Evolutionary conservation across 805 yeast genomes (phyloP).

Genomic region (Zygosaccharomyces rouxii): DNA sequence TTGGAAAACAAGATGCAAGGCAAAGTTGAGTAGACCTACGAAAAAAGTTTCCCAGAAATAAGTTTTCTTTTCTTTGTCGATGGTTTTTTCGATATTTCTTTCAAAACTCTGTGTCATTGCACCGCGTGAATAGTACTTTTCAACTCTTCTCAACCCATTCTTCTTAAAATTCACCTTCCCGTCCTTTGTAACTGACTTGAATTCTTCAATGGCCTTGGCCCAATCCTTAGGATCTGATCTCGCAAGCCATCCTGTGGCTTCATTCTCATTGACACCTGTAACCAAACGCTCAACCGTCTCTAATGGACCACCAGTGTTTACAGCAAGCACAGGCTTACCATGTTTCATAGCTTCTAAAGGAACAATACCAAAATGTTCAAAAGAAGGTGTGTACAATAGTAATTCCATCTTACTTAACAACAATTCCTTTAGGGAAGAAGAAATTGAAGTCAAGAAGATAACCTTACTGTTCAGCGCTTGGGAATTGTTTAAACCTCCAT

Average conservation of each 20-base stretch:
- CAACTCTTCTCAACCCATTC: constrained; percentile 34
- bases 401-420: constrained; percentile 55
- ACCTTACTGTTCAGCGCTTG: constrained; percentile 44
- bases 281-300: constrained; percentile 53
- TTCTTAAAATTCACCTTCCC: constrained; percentile 15
- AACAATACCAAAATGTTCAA: constrained; percentile 96
- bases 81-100: constrained; percentile 31
- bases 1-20: constrained; percentile 14
- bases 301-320: constrained; percentile 86
- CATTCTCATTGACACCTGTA: constrained; percentile 25
- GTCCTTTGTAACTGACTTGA: constrained; percentile 28
- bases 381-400: constrained; percentile 81
- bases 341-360: constrained; percentile 92
- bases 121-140: constrained; percentile 34
- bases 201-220: constrained; percentile 47
- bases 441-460: constrained; percentile 76
- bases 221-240: constrained; percentile 47
- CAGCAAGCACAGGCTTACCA: constrained; percentile 80
- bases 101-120: constrained; percentile 41
- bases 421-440: constrained; percentile 57
- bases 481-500: constrained; percentile 14
- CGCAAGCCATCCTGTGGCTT: constrained; percentile 63
- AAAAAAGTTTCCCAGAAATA: constrained; percentile 34
- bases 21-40: constrained; percentile 11
- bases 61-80: constrained; percentile 21